Conservation (phyloP, 768 basidiomycete species). For the Coprinopsis cinerea region DNA sequence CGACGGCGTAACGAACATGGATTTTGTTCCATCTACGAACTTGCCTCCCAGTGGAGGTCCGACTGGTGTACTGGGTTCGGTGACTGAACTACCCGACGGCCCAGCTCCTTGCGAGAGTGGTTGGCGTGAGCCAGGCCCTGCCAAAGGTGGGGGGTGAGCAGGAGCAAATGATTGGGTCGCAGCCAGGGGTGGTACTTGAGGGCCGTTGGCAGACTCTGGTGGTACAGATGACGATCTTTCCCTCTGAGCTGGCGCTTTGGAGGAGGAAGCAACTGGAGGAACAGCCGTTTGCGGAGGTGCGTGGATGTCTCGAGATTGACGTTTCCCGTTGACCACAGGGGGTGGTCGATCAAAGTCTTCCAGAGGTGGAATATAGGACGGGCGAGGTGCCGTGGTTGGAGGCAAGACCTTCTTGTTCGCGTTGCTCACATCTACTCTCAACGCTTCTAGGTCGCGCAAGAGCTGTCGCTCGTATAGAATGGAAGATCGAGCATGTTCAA, state of each 20-base stretch:
- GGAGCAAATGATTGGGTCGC: neutral
- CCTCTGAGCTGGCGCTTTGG: conserved; percentile 6
- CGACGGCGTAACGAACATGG: conserved; percentile 66
- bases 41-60: conserved; percentile 58
- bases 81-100: conserved; percentile 21
- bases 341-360: conserved; percentile 47
- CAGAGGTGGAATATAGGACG: conserved; percentile 53
- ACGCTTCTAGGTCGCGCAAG: conserved; percentile 80
- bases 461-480: conserved; percentile 90
- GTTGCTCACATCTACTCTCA: conserved; percentile 67
- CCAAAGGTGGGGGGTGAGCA: conserved; percentile 16
- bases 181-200: conserved; percentile 3
- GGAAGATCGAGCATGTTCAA: conserved; percentile 89
- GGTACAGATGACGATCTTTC: conserved; percentile 1
- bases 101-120: conserved; percentile 34
- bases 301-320: conserved; percentile 20
- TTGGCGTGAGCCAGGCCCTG: conserved; percentile 21
- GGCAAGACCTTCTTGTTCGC: conserved; percentile 57
- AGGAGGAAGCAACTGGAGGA: conserved; percentile 17
- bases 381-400: conserved; percentile 49
- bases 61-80: conserved; percentile 18
- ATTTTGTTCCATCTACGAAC: conserved; percentile 70
- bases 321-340: conserved; percentile 27
- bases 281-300: conserved; percentile 31
- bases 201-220: neutral